Evolutionary conservation across 1,284 basidiomycete species (phyloP).

Genomic region (Cryptococcus sp.): DNA sequence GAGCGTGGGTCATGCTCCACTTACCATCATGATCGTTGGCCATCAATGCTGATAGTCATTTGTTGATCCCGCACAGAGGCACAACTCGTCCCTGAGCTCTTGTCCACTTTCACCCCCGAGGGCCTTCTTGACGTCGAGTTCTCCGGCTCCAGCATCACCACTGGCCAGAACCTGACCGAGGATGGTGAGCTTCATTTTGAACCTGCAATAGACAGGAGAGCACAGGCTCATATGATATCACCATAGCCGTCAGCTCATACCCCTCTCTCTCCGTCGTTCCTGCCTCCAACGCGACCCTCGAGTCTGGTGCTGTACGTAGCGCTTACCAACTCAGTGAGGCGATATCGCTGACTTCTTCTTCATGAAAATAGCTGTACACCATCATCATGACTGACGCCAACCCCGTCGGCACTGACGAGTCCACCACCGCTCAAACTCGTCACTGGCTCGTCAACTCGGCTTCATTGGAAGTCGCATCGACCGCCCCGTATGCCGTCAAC

Average conservation of each 20-base stretch:
- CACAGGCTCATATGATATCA: not conserved
- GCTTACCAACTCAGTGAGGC: not conserved
- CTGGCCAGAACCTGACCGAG: slow-evolving; percentile 64
- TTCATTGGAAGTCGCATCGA: slow-evolving; percentile 55
- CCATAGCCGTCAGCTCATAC: slow-evolving; percentile 27
- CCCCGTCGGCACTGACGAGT: slow-evolving; percentile 62
- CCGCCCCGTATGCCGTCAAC: slow-evolving; percentile 54
- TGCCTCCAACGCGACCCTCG: slow-evolving; percentile 26
- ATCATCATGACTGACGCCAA: slow-evolving; percentile 72
- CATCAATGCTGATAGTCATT: not conserved
- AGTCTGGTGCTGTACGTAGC: slow-evolving; percentile 18
- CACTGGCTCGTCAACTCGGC: slow-evolving; percentile 79
- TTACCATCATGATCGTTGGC: not conserved
- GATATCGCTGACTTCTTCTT: not conserved
- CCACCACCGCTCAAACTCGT: slow-evolving; percentile 57
- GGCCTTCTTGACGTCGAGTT: slow-evolving; percentile 62
- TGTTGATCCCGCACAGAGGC: slow-evolving; percentile 41
- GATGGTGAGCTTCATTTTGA: slow-evolving; percentile 46
- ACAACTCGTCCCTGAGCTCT: slow-evolving; percentile 62
- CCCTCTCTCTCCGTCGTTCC: slow-evolving; percentile 32
- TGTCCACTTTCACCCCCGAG: slow-evolving; percentile 62
- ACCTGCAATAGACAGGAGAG: not conserved
- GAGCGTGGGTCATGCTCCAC: slow-evolving; percentile 27
- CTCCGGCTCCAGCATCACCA: slow-evolving; percentile 55
- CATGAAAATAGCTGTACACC: slow-evolving; percentile 30